Base-by-base conservation (phyloP, 208 protist species). In the Leishmania braziliensis region DNA sequence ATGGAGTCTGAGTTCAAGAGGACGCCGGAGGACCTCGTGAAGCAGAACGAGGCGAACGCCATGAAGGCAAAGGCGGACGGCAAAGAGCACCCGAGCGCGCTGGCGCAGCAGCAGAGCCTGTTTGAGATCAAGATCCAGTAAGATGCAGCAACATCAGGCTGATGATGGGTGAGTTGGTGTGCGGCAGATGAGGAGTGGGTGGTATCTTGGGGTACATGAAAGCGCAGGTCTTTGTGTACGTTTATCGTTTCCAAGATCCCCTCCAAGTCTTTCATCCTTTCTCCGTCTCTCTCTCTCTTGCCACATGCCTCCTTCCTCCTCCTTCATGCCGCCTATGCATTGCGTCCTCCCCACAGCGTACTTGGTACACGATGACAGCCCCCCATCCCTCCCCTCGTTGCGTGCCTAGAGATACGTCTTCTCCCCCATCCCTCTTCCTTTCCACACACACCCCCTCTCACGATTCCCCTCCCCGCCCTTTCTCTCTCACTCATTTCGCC, bases 121-220 rank as follows among this genome's bases (percentile, higher is more conserved):
- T 95, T 97, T 70, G 94, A 97, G 75, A 92, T 97, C 81, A 95
- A 97, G 92, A 95, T 97, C 77, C 85, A 91, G 87, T 97, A 95
- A 84, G n/a, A 14, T 20, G 36, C 46, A 66, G 62, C 5, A n/a
- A 18, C 0, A 0, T 39, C 18, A 36, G 12, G n/a, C 16, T 26
- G 36, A 69, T 46, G 18, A 10, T 39, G 65, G 6, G 0, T 26
- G 65, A 69, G 33, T 26, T 69, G 33, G 16, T 69, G 33, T 5
- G 18, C 36, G 46, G n/a, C 33, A 46, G 16, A 10, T 69, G 12
- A 69, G 4, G 36, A 5, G 12, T 4, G 10, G 62, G 6, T 39
- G 8, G 8, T 9, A n/a, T 1, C 29, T 18, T 39, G 23, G 10
- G 23, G 29, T 39, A 66, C 29, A 39, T 1, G 0, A 66, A n/a